phyloP scores from a whole-genome alignment of 345 rosid species.

The Durio zibethinus region DNA sequence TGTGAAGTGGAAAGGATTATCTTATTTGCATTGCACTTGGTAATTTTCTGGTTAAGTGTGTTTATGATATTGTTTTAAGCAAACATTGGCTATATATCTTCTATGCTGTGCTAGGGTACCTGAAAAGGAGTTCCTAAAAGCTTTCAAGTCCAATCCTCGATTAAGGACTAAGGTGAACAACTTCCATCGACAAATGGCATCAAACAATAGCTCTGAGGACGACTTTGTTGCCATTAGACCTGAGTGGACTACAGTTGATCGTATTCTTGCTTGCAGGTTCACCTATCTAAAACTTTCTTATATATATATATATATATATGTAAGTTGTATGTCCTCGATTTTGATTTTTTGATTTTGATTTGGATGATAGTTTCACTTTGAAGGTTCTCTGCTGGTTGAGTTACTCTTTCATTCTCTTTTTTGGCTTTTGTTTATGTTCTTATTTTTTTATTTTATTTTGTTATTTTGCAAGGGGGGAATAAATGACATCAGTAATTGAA shows the following conservation, averaged over 20 bases:
- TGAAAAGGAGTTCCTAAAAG: conserved; percentile 87
- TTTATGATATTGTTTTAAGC: not conserved
- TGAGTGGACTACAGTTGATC: conserved; percentile 99
- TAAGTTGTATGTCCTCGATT: not conserved
- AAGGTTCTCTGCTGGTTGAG: not conserved
- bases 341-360: not conserved
- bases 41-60: conserved; percentile 27
- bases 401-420: not conserved
- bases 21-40: conserved; percentile 98
- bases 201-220: conserved; percentile 66
- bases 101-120: conserved; percentile 60
- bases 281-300: conserved; percentile 14
- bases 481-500: not conserved
- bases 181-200: conserved; percentile 74
- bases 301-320: not conserved
- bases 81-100: not conserved
- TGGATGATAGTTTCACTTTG: not conserved
- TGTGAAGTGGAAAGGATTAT: conserved; percentile 97
- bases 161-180: conserved; percentile 85
- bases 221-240: conserved; percentile 88
- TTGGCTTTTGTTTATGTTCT: not conserved
- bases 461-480: not conserved
- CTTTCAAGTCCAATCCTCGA: conserved; percentile 90
- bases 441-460: not conserved
- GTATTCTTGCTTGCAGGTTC: conserved; percentile 92